phyloP scores from a whole-genome alignment of 176 grass and related monocot species.

The Carex parvula region DNA sequence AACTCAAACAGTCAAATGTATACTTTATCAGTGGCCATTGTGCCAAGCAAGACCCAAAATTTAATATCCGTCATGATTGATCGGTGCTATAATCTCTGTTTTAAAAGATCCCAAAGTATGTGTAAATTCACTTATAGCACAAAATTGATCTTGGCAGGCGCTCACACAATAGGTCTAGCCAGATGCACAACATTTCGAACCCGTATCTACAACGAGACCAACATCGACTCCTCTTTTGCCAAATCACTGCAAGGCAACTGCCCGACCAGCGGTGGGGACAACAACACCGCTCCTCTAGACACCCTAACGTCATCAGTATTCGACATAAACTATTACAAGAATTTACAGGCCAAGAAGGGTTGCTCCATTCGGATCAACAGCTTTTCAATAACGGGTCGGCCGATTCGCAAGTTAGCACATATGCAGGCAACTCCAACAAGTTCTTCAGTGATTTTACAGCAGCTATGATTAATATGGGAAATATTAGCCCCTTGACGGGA shows the following conservation, averaged over 20 bases:
- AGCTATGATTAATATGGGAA: slow-evolving; percentile 55
- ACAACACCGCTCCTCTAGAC: slow-evolving; percentile 45
- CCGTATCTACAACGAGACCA: slow-evolving; percentile 53
- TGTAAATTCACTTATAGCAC: not conserved
- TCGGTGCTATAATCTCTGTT: not conserved
- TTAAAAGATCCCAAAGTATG: not conserved
- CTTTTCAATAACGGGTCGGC: slow-evolving; percentile 46
- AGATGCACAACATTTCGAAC: slow-evolving; percentile 42
- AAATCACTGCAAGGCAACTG: slow-evolving; percentile 37
- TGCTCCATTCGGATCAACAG: slow-evolving; percentile 70
- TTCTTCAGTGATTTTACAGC: slow-evolving; percentile 46
- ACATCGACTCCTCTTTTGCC: slow-evolving; percentile 44
- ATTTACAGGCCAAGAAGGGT: slow-evolving; percentile 29
- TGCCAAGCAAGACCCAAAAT: not conserved
- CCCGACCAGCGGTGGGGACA: slow-evolving; percentile 31
- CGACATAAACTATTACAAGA: slow-evolving; percentile 41
- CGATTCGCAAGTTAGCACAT: slow-evolving; percentile 40
- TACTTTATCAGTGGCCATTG: not conserved
- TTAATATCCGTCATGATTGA: not conserved
- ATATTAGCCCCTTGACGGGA: slow-evolving; percentile 50
- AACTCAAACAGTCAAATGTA: no score
- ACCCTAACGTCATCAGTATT: slow-evolving; percentile 35
- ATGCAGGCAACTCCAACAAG: slow-evolving; percentile 25
- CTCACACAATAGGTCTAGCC: slow-evolving; percentile 56
- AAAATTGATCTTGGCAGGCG: slow-evolving; percentile 36